These are phyloP conservation scores for Cercospora zeina DNA, from an alignment of 2,329 filamentous ascomycete species.

Conservation along the genomic window DNA sequence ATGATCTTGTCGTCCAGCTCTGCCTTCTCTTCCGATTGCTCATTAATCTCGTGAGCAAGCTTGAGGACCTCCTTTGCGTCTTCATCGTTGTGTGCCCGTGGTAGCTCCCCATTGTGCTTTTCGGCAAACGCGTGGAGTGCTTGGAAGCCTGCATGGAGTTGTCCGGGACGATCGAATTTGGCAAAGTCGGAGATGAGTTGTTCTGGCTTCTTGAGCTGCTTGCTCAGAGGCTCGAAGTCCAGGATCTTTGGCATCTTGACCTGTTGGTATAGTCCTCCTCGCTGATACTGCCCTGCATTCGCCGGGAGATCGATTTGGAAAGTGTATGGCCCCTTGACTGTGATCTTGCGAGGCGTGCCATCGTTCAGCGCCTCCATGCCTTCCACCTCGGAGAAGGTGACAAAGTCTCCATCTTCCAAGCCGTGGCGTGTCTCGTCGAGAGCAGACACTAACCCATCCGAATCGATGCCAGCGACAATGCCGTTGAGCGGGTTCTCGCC, in stretches of 20 bases:
- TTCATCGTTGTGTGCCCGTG: slow-evolving; percentile 77
- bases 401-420: slow-evolving; percentile 91
- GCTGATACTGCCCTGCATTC: slow-evolving; percentile 79
- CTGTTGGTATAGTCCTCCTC: slow-evolving; percentile 87
- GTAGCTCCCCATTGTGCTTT: slow-evolving; percentile 68
- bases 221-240: slow-evolving; percentile 79
- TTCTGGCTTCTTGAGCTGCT: slow-evolving; percentile 81
- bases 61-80: slow-evolving; percentile 79
- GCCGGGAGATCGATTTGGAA: slow-evolving; percentile 96
- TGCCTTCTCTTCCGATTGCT: slow-evolving; percentile 65
- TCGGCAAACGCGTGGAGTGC: slow-evolving; percentile 85
- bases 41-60: slow-evolving; percentile 71
- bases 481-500: slow-evolving; percentile 85
- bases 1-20: slow-evolving; percentile 92
- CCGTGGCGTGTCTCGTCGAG: slow-evolving; percentile 94
- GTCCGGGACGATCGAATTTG: slow-evolving; percentile 92
- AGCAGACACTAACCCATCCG: slow-evolving; percentile 86
- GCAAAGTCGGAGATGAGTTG: slow-evolving; percentile 92
- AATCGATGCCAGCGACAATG: slow-evolving; percentile 86
- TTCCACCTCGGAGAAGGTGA: slow-evolving; percentile 90
- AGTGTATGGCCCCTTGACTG: slow-evolving; percentile 90
- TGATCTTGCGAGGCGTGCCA: slow-evolving; percentile 81
- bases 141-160: slow-evolving; percentile 90
- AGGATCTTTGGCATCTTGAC: slow-evolving; percentile 98
- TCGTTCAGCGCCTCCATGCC: slow-evolving; percentile 88